Evolutionary conservation across 2,329 filamentous ascomycete genomes (phyloP), one percentile per base, ranked within the genome.

Genomic region (Thyridium curvatum): DNA sequence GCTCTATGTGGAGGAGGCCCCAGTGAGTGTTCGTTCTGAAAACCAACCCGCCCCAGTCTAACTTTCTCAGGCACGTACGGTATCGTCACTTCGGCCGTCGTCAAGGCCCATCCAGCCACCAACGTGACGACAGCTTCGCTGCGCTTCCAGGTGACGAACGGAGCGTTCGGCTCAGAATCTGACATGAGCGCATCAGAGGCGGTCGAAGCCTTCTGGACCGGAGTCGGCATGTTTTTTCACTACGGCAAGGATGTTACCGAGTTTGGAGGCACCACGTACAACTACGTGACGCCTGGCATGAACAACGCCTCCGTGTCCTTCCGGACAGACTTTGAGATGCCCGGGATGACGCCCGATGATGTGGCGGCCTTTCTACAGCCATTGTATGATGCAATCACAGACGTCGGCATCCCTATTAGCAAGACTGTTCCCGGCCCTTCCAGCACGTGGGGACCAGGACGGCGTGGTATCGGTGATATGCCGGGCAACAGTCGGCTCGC

Each of bases 1-100:
- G 74, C 74, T 3, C 53, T 76, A 3, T 59, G 64, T 32, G 72
- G 72, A 3, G 71, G 73, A 8, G 72, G 74, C 1, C 66, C 65
- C 26, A 68, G 71, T 56, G 52, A 39, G 42, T 8, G 10, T 21
- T 17, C 36, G 26, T 18, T 26, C 12, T 14, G 17, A 37, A 42
- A 41, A 18, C 9, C 5, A 35, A 21, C 18, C 13, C 13, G 33
- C 15, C n/a, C 33, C 26, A n/a, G 13, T 21, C 33, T 35, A 21
- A 12, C 18, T 6, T 12, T 3, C 26, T 12, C 12, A 52, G 50
- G 51, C 36, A 51, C 47, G 4, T 55, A 44, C 15, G 51, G 50
- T 15, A 41, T 54, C 15, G 43, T 53, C 9, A 52, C 49, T 2
- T 55, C 52, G 3, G 48, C 53, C 12, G 34, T 51, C 3, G 38